Percentiles rank a stretch among this genome's conserved stretches.
phyloP scores from a whole-genome alignment of 768 basidiomycete species.

The Lentinula boryana region DNA sequence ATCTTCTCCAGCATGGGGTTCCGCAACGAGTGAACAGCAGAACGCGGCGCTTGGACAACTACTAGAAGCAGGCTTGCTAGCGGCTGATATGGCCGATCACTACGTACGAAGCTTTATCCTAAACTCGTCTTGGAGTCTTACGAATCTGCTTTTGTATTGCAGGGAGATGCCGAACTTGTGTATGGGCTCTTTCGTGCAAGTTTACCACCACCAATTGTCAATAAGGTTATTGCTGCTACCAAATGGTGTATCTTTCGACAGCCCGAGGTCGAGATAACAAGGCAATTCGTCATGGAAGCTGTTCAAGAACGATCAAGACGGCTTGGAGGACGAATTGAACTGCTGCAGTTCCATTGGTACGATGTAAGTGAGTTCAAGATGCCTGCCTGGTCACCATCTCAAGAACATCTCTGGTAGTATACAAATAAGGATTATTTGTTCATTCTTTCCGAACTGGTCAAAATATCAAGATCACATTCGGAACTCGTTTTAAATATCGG shows the following conservation, averaged over 20 bases:
- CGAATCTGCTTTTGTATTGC: neutral
- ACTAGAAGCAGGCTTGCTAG: slow-evolving; percentile 8
- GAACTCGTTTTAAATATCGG: slow-evolving; percentile 42
- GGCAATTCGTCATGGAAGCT: slow-evolving; percentile 39
- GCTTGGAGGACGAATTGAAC: slow-evolving; percentile 38
- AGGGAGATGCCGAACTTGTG: slow-evolving; percentile 14
- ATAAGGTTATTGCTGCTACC: slow-evolving; percentile 42
- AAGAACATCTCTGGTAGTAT: slow-evolving; percentile 3
- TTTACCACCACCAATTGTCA: slow-evolving; percentile 15
- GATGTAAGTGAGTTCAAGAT: slow-evolving; percentile 24
- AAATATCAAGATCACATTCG: slow-evolving; percentile 10
- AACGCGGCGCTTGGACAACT: slow-evolving; percentile 2
- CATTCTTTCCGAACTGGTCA: slow-evolving; percentile 11
- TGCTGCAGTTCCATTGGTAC: slow-evolving; percentile 59
- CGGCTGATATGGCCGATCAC: slow-evolving; percentile 14
- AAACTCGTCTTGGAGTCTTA: neutral
- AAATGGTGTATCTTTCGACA: slow-evolving; percentile 56
- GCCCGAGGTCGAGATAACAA: slow-evolving; percentile 26
- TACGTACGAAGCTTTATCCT: slow-evolving; percentile 7
- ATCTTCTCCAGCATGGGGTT: slow-evolving; percentile 57
- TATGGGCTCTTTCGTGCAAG: slow-evolving; percentile 45
- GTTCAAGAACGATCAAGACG: slow-evolving; percentile 45
- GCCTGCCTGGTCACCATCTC: neutral
- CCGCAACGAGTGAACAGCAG: slow-evolving; percentile 21
- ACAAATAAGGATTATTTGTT: slow-evolving; percentile 9